phyloP scores from a whole-genome alignment of 495 filamentous ascomycete genomes.

The Podospora conica region DNA sequence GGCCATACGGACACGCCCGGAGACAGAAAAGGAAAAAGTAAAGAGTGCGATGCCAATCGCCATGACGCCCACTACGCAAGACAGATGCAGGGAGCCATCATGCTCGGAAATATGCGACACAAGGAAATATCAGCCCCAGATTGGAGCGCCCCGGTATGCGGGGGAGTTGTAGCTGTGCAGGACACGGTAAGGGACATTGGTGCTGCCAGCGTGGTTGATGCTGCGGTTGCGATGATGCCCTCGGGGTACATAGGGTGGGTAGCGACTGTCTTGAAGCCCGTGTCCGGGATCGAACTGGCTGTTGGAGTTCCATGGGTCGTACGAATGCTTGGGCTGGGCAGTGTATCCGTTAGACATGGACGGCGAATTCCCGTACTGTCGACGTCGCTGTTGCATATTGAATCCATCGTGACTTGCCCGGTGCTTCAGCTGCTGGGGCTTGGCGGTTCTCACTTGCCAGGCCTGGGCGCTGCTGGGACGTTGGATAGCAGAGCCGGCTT shows the following conservation, averaged over 20 bases:
- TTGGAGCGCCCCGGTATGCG: constrained; percentile 40
- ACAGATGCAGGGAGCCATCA: background rate
- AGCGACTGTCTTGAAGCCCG: constrained; percentile 24
- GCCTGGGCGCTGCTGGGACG: constrained; percentile 21
- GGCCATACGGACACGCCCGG: background rate
- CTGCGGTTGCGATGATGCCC: constrained; percentile 37
- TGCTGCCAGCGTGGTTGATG: constrained; percentile 18
- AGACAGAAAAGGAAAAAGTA: background rate
- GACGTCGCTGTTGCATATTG: constrained; percentile 16
- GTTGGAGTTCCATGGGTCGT: constrained; percentile 29
- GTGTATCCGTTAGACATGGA: constrained; percentile 37
- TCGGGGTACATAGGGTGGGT: constrained; percentile 30
- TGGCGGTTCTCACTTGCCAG: constrained; percentile 16
- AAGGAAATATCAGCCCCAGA: constrained; percentile 33
- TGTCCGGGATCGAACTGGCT: constrained; percentile 20
- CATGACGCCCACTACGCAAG: background rate
- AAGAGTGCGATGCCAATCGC: background rate
- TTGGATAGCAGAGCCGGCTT: constrained; percentile 18
- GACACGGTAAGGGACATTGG: constrained; percentile 34
- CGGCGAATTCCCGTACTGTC: constrained; percentile 26
- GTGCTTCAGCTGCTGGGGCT: constrained; percentile 29
- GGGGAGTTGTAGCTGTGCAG: constrained; percentile 47
- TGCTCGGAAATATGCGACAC: background rate
- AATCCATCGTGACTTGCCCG: constrained; percentile 39
- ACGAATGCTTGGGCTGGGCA: constrained; percentile 13